Evolutionary conservation across 805 yeast genomes (phyloP), one percentile per base, ranked within the genome.

Genomic region (Candida vaughaniae): DNA sequence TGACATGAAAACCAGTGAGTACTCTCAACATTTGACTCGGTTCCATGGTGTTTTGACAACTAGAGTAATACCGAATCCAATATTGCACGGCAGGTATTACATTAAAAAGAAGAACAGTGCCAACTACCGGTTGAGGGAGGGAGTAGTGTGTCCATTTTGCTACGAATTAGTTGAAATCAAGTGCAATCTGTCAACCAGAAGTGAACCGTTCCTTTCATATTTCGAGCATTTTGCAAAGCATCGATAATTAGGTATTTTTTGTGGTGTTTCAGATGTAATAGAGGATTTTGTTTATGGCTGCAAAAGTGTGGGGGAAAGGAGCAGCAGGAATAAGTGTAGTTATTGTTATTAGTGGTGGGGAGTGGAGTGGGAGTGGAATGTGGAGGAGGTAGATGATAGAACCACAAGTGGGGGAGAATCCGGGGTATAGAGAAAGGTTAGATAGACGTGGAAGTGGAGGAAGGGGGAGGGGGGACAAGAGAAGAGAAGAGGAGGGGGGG

Each of bases 131-230:
- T 12, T 19, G 22, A 29, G 29, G 15, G 29, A 25, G 6, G 39
- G 39, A 25, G 39, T 35, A 4, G 26, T 35, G 15, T 35, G 39
- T 30, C 39, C 39, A 11, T n/a, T 29, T 10, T 35, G 39, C 16
- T 15, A 11, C n/a, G 39, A 35, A 15, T 8, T 35, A 5, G 25
- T 35, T 8, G 39, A 35, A 19, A n/a, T 35, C 6, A 31, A 35
- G 16, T 23, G 34, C n/a, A 35, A 16, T 15, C 20, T 17, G 16
- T 20, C 22, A 18, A 30, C 26, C 16, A 12, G 29, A 15, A 20
- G 22, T 12, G 26, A 35, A 5, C 10, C 22, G 11, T 35, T 22
- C n/a, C 22, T 35, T 19, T 29, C 34, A 11, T 35, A 35, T 16
- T 35, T 35, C 16, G 23, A 35, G 10, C 39, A 35, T 25, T 35